These are phyloP conservation scores for Lachnellula arida DNA, from an alignment of 2,329 filamentous ascomycete species.

Conservation along the genomic window DNA sequence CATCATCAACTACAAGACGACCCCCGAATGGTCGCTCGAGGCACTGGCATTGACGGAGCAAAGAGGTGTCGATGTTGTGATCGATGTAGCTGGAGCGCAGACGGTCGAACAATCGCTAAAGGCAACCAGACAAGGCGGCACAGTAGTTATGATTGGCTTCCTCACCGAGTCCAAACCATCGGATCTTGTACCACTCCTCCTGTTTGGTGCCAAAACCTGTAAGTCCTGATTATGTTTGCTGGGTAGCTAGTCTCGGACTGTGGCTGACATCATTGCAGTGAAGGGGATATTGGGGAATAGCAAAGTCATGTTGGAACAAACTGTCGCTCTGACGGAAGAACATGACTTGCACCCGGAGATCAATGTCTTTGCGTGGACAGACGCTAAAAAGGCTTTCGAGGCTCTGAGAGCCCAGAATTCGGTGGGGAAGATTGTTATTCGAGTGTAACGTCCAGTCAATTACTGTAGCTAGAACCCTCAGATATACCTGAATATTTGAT, in stretches of 20 bases:
- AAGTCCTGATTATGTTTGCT: conserved; percentile 59
- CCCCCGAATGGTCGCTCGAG: conserved; percentile 54
- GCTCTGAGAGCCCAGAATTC: conserved; percentile 66
- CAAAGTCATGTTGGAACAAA: conserved; percentile 68
- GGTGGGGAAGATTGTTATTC: conserved; percentile 60
- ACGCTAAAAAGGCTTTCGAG: conserved; percentile 65
- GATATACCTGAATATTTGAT: too few species aligned
- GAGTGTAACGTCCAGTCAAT: background rate
- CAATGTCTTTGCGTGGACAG: conserved; percentile 71
- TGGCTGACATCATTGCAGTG: conserved; percentile 47
- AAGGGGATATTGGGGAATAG: conserved; percentile 69
- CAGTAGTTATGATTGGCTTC: conserved; percentile 43
- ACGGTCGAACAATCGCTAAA: conserved; percentile 53
- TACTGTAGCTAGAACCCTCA: too few species aligned
- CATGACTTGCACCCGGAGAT: conserved; percentile 75
- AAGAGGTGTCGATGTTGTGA: conserved; percentile 54
- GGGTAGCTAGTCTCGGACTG: conserved; percentile 49
- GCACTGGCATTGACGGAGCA: conserved; percentile 46
- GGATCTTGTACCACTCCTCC: conserved; percentile 35
- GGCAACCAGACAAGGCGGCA: conserved; percentile 40
- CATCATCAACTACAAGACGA: conserved; percentile 35
- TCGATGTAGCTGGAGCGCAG: conserved; percentile 63
- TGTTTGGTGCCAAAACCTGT: conserved; percentile 68
- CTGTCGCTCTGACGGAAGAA: conserved; percentile 68
- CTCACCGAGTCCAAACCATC: conserved; percentile 23